phyloP scores from a whole-genome alignment of 163 green algal genomes.

The Trebouxia gelatinosa region DNA sequence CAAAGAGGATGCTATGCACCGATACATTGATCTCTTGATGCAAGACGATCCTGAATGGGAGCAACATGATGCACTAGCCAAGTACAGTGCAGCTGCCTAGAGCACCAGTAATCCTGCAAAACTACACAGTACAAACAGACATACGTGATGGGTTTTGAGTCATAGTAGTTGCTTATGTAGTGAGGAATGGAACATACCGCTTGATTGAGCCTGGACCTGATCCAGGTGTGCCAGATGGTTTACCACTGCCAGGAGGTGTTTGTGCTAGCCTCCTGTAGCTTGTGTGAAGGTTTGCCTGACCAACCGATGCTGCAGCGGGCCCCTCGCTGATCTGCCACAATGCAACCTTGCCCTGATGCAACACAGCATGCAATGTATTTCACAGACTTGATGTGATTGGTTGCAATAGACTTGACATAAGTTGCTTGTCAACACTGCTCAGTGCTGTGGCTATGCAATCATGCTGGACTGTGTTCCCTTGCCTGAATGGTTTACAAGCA shows the following conservation, averaged over 20 bases:
- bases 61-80: conserved; percentile 42
- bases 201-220: conserved; percentile 1
- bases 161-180: background rate
- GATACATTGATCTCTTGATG: conserved; percentile 70
- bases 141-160: background rate
- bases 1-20: conserved; percentile 69
- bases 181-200: background rate
- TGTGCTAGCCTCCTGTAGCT: conserved; percentile 4
- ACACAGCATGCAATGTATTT: background rate
- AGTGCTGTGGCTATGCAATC: background rate
- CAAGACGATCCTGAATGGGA: conserved; percentile 61
- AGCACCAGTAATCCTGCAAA: background rate
- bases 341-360: conserved; percentile 1
- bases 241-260: background rate
- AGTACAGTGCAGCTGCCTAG: background rate
- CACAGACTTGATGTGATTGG: background rate
- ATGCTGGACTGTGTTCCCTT: background rate
- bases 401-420: background rate
- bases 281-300: background rate
- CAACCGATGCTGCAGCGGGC: background rate
- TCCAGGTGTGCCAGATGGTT: conserved; percentile 5
- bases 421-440: background rate
- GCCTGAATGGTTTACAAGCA: background rate
- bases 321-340: conserved; percentile 7
- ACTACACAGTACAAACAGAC: background rate